Base-by-base conservation (phyloP, 2,329 filamentous ascomycete species). In the Pseudovirgaria hyperparasitica region DNA sequence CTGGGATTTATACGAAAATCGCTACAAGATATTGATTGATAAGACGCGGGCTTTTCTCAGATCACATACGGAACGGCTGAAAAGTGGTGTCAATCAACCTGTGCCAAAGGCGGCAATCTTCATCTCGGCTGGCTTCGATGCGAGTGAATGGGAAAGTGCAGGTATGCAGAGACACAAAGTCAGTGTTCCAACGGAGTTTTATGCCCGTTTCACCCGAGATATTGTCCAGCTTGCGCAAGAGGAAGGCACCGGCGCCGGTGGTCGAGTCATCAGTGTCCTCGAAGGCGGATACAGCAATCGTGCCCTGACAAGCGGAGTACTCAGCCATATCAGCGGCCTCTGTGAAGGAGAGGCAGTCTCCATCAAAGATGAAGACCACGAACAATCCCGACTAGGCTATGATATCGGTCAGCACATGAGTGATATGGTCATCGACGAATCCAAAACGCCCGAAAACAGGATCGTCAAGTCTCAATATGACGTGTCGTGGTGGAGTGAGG, bases 81-180 rank as follows among this genome's bases (percentile, higher is more conserved):
- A 60, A 7, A 58, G 62, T 11, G 59, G 67, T 1, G 57, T 66
- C 7, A 67, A 63, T 26, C 68, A 71, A 20, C 66, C 74, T 18
- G 60, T 60, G 14, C 79, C 85, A 4, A 87, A 78, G 43, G 82
- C 81, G 2, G 87, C 82, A 18, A 85, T 98, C 23, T 98, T 98
- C 57, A 60, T 98, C 26, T 96, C 87, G 23, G 86, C 90, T 2
- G 92, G 90, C 0, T 98, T 98, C 39, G 90, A 98, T 55, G 90
- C 90, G 3, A 94, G 86, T 46, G 85, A 98, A 49, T 92, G 82
- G 75, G 90, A 98, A 52, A 76, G 80, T 11, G 64, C 70, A 4
- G 84, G 82, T 3, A 98, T 98, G 90, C 90, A 98, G 54, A 71
- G 90, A 24, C 90, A 98, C 54, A 78, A 81, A 31, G 86, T 93